phyloP scores from a whole-genome alignment of 2,329 filamentous ascomycete species.

The Hortaea sp. region DNA sequence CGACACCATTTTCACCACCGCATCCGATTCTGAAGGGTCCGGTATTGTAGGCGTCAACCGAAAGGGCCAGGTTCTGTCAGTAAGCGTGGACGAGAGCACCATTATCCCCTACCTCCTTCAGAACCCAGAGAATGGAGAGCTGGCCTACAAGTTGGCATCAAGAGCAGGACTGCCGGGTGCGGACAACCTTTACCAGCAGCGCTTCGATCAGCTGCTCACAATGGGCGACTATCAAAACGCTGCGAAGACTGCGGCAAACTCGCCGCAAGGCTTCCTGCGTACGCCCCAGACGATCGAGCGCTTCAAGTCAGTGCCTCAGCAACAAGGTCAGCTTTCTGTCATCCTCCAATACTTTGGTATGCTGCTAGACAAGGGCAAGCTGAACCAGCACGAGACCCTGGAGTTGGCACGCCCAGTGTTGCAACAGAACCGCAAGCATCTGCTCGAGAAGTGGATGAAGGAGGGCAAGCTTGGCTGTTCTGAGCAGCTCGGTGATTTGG shows the following conservation, averaged over 20 bases:
- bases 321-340: conserved; percentile 78
- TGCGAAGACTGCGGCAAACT: conserved; percentile 93
- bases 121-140: conserved; percentile 85
- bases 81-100: conserved; percentile 82
- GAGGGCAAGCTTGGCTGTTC: conserved; percentile 95
- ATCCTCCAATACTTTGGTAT: conserved; percentile 98
- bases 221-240: conserved; percentile 76
- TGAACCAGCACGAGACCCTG: conserved; percentile 89
- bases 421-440: conserved; percentile 84
- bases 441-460: conserved; percentile 95
- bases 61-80: conserved; percentile 91
- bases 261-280: conserved; percentile 86
- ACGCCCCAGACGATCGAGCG: conserved; percentile 92
- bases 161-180: conserved; percentile 88
- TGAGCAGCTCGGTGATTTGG: conserved; percentile 89
- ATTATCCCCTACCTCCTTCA: conserved; percentile 92
- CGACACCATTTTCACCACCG: conserved; percentile 96
- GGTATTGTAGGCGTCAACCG: conserved; percentile 94
- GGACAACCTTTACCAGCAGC: conserved; percentile 82
- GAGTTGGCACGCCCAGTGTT: conserved; percentile 90
- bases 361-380: conserved; percentile 83
- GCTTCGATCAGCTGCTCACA: conserved; percentile 80
- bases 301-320: conserved; percentile 77
- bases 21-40: conserved; percentile 68
- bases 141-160: conserved; percentile 93